Evolutionary conservation across 2,329 filamentous ascomycete genomes (phyloP).

Genomic region (Hypomyces rosellus): DNA sequence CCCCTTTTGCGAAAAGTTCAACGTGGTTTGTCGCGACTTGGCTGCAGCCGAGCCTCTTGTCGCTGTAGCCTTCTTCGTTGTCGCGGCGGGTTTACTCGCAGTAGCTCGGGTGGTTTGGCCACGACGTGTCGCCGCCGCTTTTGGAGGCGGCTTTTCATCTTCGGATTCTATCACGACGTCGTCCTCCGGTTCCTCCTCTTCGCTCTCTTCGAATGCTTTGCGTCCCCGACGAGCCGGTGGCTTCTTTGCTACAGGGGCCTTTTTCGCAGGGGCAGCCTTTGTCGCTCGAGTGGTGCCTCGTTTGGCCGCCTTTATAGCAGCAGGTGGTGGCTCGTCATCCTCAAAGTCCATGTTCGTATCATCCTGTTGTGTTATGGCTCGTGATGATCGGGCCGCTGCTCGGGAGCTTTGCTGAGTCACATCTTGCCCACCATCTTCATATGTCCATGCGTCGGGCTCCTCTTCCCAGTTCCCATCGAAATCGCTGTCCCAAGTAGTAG

Average conservation of each 20-base stretch:
- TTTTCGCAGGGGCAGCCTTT: constrained; percentile 16
- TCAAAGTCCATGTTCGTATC: constrained; percentile 25
- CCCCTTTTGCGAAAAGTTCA: constrained; percentile 33
- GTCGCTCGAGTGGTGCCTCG: constrained; percentile 22
- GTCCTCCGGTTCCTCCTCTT: constrained; percentile 42
- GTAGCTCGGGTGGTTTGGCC: constrained; percentile 15
- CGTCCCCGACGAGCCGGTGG: constrained; percentile 37
- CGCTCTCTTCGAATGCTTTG: constrained; percentile 25
- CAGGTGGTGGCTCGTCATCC: constrained; percentile 20
- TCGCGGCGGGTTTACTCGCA: constrained; percentile 12
- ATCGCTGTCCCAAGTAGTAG: constrained; percentile 82
- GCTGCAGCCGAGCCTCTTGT: constrained; percentile 10
- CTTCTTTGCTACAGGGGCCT: constrained; percentile 34
- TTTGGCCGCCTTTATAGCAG: constrained; percentile 28
- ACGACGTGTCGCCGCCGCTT: constrained; percentile 21
- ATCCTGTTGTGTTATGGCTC: constrained; percentile 18
- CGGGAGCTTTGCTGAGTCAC: constrained; percentile 11
- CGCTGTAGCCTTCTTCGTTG: constrained; percentile 21
- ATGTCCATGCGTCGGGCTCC: constrained; percentile 54
- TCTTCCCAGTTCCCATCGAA: constrained; percentile 82
- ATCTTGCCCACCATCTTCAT: constrained; percentile 21
- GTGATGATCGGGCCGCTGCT: constrained; percentile 10
- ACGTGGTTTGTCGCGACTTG: constrained; percentile 26
- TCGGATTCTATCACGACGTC: constrained; percentile 51
- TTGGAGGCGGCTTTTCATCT: constrained; percentile 30